Evolutionary conservation across 176 grass and related monocot species (phyloP).

Genomic region (maize (Zea mays)): Zm-B73-REFERENCE-NAM-5.0 NC_050099.1:189368501-189369000

Average conservation of each 20-base stretch:
- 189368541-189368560: constrained; percentile 75
- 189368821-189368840: constrained; percentile 54
- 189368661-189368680: constrained; percentile 41
- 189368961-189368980: neutral
- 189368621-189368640: constrained; percentile 49
- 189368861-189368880: constrained; percentile 29
- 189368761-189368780: constrained; percentile 50
- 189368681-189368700: constrained; percentile 68
- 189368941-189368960: constrained; percentile 35
- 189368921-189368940: constrained; percentile 63
- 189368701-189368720: constrained; percentile 56
- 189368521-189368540: constrained; percentile 88
- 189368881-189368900: constrained; percentile 55
- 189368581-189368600: constrained; percentile 57
- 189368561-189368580: constrained; percentile 48
- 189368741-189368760: constrained; percentile 60
- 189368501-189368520: constrained; percentile 83
- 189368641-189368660: constrained; percentile 45
- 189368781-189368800: constrained; percentile 53
- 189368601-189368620: constrained; percentile 52
- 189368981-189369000: constrained; percentile 6
- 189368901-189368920: constrained; percentile 47
- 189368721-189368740: constrained; percentile 71
- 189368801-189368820: constrained; percentile 36
- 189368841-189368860: constrained; percentile 59